Evolutionary conservation across 345 rosid genomes (phyloP).

Genomic region (Citrus trifoliata): DNA sequence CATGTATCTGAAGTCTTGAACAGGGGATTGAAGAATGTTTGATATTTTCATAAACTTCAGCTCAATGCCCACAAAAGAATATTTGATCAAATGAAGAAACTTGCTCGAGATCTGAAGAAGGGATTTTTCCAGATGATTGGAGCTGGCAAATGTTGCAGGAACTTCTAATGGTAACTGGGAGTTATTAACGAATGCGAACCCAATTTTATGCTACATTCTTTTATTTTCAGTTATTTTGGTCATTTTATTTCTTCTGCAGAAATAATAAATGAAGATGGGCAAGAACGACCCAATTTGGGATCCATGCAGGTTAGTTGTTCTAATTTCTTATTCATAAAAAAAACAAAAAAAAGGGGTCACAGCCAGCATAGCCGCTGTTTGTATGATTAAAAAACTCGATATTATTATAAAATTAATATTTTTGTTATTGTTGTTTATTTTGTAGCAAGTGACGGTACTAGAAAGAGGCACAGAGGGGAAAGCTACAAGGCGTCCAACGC

Average conservation of each 20-base stretch:
- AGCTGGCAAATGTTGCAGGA: conserved; percentile 10
- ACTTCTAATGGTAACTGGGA: conserved; percentile 5
- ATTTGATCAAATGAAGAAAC: conserved; percentile 13
- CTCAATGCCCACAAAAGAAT: rapidly evolving
- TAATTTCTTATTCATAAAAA: too few species aligned
- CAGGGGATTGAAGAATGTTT: not conserved
- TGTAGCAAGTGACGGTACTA: too few species aligned
- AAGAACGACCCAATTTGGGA: not conserved
- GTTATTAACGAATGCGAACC: not conserved
- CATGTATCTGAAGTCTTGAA: too few species aligned
- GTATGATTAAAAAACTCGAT: too few species aligned
- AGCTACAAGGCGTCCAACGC: too few species aligned
- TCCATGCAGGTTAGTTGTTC: conserved; percentile 6
- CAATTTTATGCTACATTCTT: not conserved
- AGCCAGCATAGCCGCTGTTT: too few species aligned
- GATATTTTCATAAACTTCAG: too few species aligned
- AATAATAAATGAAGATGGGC: conserved; percentile 5
- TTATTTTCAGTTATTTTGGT: too few species aligned
- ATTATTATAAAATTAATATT: too few species aligned
- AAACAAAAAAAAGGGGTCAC: too few species aligned
- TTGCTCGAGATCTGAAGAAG: conserved; percentile 29
- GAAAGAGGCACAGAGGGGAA: not conserved
- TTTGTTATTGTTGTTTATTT: too few species aligned
- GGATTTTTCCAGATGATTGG: conserved; percentile 14
- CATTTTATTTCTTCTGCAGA: too few species aligned